Percentiles rank a stretch among this genome's conserved stretches.
These are phyloP conservation scores for Chiua virens DNA, from an alignment of 768 basidiomycete genomes.

Conservation along the genomic window DNA sequence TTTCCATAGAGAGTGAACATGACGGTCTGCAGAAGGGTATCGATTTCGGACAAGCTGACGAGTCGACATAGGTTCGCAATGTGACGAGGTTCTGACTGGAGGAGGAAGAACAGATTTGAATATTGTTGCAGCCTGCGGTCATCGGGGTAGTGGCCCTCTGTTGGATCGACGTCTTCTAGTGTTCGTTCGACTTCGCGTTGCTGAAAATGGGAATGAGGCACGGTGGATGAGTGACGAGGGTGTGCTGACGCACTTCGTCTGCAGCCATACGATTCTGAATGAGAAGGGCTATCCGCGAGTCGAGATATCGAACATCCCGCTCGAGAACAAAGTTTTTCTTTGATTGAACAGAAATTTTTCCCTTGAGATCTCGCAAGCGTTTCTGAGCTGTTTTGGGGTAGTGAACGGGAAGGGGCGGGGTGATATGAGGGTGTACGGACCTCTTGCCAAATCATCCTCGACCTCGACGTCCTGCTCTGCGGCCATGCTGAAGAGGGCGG, in stretches of 20 bases:
- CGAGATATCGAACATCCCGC: slow-evolving; percentile 96
- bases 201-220: slow-evolving; percentile 38
- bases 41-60: slow-evolving; percentile 94
- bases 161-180: slow-evolving; percentile 93
- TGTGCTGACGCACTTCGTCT: slow-evolving; percentile 68
- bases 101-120: slow-evolving; percentile 97
- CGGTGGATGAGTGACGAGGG: background rate
- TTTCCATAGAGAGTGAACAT: slow-evolving; percentile 99
- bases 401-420: background rate
- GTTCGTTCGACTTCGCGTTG: slow-evolving; percentile 95
- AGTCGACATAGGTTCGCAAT: slow-evolving; percentile 95
- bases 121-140: slow-evolving; percentile 95
- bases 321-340: slow-evolving; percentile 99
- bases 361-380: slow-evolving; percentile 92
- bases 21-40: slow-evolving; percentile 98
- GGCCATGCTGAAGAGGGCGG: slow-evolving; percentile 94
- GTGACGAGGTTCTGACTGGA: slow-evolving; percentile 97
- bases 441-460: slow-evolving; percentile 93
- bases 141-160: slow-evolving; percentile 90
- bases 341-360: slow-evolving; percentile 95
- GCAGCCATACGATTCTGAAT: slow-evolving; percentile 98
- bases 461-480: slow-evolving; percentile 98
- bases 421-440: slow-evolving; percentile 42
- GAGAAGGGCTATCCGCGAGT: slow-evolving; percentile 93
- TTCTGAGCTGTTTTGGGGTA: slow-evolving; percentile 75